Evolutionary conservation across 495 filamentous ascomycete genomes (phyloP), one percentile per base, ranked within the genome.

Genomic region (Cercophora newfieldiana): DNA sequence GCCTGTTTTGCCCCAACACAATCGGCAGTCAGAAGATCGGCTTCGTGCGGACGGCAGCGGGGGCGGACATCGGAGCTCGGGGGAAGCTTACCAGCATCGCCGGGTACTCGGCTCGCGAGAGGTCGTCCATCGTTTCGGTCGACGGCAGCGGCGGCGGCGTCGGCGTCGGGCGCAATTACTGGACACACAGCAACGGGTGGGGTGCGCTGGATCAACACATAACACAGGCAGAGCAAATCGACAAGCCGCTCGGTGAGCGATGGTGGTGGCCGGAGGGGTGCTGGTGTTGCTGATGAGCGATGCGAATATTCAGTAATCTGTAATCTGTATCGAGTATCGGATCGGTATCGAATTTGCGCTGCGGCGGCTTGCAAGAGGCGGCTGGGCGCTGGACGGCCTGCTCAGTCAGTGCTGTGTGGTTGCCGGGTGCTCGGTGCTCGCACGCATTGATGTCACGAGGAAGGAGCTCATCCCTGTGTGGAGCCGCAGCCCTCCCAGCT

Each of bases 61-160:
- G 63, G 24, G 18, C 14, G 26, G 50, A 50, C 53, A 12, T 2
- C 25, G 33, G 37, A 44, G 37, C 37, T 44, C 37, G 3, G 37
- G 37, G 57, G 30, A 33, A 62, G 72, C 91, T 78, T 86, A 99
- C 95, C 90, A 98, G 88, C 85, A 99, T 87, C 28, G 90, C 90
- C 74, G 95, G 94, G 81, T 99, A 99, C 79, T 99, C 95, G 76
- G 91, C 86, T 76, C 94, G 86, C 72, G 91, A 91, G 71, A 97
- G 86, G 70, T 94, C 94, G 50, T 87, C 84, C 79, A 83, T 85
- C 66, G 77, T 70, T 68, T 48, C 29, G 68, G 59, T 86, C 1
- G 92, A 4, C 47, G 66, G 59, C 53, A 54, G 24, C 30, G 58
- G 50, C 1, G 92, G 4, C 47, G 66, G 59, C 53, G 54, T n/a